phyloP scores from a whole-genome alignment of 192 early-diverging fungal species.

The Phlyctochytrium planicorne region DNA sequence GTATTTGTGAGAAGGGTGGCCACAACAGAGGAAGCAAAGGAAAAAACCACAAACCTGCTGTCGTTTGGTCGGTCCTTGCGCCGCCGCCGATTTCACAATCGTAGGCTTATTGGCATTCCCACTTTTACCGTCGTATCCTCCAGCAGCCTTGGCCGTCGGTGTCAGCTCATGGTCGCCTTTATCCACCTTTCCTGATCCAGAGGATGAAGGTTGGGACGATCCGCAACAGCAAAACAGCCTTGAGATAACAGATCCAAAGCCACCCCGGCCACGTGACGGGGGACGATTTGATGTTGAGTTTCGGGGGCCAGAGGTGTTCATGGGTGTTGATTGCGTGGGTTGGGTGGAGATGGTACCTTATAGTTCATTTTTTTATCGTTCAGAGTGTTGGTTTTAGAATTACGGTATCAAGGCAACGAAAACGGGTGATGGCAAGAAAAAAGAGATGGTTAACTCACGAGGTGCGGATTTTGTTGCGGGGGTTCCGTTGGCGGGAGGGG shows the following conservation, averaged over 20 bases:
- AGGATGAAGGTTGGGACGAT: neutral
- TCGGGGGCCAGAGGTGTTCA: neutral
- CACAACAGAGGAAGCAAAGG: no score
- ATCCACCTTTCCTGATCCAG: neutral
- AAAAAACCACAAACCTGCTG: no score
- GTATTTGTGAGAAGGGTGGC: no score
- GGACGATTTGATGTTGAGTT: neutral
- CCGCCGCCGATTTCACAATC: neutral
- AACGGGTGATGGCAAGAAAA: neutral
- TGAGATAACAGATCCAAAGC: neutral
- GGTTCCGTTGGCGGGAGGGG: neutral
- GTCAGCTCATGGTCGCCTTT: neutral
- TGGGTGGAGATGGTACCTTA: neutral
- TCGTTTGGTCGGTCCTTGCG: no score
- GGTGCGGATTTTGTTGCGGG: neutral
- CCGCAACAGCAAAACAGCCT: neutral
- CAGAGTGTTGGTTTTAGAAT: no score
- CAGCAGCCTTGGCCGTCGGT: neutral
- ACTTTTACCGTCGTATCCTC: neutral
- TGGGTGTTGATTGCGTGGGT: neutral
- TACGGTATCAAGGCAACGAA: no score
- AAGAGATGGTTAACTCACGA: neutral
- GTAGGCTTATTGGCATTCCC: neutral
- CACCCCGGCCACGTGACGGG: neutral
- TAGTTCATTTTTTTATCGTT: no score